A percentile compares a stretch with the other conserved stretches of the same genome.
phyloP scores from a whole-genome alignment of 192 early-diverging fungal species.

The Chytriomyces sp. region DNA sequence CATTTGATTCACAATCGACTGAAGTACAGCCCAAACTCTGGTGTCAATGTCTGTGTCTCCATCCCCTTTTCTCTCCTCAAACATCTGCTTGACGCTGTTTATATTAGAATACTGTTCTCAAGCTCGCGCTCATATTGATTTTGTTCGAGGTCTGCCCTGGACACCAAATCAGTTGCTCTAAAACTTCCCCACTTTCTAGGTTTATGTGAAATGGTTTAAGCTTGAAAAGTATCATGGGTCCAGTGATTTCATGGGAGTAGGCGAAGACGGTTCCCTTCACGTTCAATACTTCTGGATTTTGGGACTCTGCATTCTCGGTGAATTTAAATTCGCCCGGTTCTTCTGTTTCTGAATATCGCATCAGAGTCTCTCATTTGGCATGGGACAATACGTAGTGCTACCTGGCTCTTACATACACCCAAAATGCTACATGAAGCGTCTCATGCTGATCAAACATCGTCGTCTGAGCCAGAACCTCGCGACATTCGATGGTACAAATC shows the following conservation, averaged over 20 bases:
- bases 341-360: constrained; percentile 20
- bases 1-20: constrained; percentile 85
- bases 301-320: constrained; percentile 66
- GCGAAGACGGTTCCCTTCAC: constrained; percentile 57
- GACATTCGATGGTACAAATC: background rate
- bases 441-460: background rate
- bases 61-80: background rate
- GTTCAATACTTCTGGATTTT: constrained; percentile 64
- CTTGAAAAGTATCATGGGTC: constrained; percentile 66
- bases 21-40: constrained; percentile 17
- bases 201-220: constrained; percentile 89
- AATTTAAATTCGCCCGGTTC: background rate
- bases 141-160: constrained; percentile 84
- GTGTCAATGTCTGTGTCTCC: constrained; percentile 30
- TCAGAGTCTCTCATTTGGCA: constrained; percentile 64
- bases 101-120: constrained; percentile 64
- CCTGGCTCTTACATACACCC: constrained; percentile 33
- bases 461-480: background rate
- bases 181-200: no score
- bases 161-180: background rate
- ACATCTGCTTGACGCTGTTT: background rate
- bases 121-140: constrained; percentile 77
- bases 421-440: background rate
- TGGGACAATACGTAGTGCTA: constrained; percentile 52
- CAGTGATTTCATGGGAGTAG: constrained; percentile 56